Percentiles rank a stretch among this genome's conserved stretches.
phyloP scores from a whole-genome alignment of 805 yeast species.

The Candida coquimbonensis region DNA sequence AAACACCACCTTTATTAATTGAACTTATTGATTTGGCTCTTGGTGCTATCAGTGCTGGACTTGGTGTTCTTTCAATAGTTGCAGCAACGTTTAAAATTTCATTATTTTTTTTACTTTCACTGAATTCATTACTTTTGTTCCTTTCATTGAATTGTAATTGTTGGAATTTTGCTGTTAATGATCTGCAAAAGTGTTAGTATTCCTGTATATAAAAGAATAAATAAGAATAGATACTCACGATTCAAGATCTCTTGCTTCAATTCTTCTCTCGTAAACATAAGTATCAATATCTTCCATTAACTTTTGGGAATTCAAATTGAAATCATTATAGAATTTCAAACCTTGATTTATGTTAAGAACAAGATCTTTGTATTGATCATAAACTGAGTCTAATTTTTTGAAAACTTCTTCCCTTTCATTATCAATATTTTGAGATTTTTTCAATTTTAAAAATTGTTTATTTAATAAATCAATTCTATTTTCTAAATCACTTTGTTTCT shows the following conservation, averaged over 20 bases:
- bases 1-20: constrained; percentile 22
- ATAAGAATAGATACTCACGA: constrained; percentile 14
- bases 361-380: constrained; percentile 37
- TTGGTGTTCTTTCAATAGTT: constrained; percentile 3
- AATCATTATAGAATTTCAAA: constrained; percentile 58
- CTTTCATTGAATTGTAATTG: constrained; percentile 17
- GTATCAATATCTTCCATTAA: constrained; percentile 43
- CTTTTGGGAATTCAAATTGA: constrained; percentile 38
- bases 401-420: constrained; percentile 39
- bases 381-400: constrained; percentile 35
- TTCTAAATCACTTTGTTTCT: constrained; percentile 32
- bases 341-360: constrained; percentile 62
- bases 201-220: background rate
- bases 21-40: constrained; percentile 12
- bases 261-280: constrained; percentile 43
- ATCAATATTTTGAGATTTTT: constrained; percentile 10
- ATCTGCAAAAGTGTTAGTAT: constrained; percentile 6
- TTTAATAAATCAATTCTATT: constrained; percentile 30
- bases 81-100: no score
- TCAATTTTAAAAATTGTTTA: constrained; percentile 20
- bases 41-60: constrained; percentile 19
- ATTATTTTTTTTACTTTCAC: no score
- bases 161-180: constrained; percentile 22
- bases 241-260: constrained; percentile 48
- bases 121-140: background rate